phyloP scores from a whole-genome alignment of 2,329 filamentous ascomycete genomes.

The Pseudogymnoascus sp. region DNA sequence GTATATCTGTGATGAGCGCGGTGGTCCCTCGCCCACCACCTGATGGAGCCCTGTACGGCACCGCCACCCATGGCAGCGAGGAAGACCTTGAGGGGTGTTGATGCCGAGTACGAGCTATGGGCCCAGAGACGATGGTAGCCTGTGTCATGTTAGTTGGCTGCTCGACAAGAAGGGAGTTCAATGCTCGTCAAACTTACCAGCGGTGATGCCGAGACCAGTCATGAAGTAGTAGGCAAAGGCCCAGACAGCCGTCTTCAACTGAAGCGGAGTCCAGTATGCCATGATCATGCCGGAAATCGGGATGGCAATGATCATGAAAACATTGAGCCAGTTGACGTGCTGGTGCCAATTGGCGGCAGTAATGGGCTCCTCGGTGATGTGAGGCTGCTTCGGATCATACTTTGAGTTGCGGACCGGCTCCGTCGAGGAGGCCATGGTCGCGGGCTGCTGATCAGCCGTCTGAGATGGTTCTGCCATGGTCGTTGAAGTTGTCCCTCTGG shows the following conservation, averaged over 20 bases:
- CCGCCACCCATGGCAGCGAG: slow-evolving; percentile 74
- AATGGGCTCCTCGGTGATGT: slow-evolving; percentile 76
- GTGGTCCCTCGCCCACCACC: slow-evolving; percentile 85
- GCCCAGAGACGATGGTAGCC: slow-evolving; percentile 81
- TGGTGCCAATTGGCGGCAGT: slow-evolving; percentile 81
- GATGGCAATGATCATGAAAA: slow-evolving; percentile 68
- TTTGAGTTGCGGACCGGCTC: slow-evolving; percentile 30
- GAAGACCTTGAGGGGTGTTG: slow-evolving; percentile 68
- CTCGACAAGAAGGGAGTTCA: not conserved
- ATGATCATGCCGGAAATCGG: slow-evolving; percentile 65
- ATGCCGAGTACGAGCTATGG: slow-evolving; percentile 74
- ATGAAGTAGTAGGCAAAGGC: slow-evolving; percentile 75
- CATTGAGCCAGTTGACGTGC: slow-evolving; percentile 91
- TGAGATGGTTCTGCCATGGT: slow-evolving; percentile 12
- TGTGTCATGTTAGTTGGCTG: slow-evolving; percentile 21
- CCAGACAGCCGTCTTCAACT: slow-evolving; percentile 63
- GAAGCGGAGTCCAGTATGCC: slow-evolving; percentile 70
- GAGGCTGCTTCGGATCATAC: slow-evolving; percentile 59
- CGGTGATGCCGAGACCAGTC: slow-evolving; percentile 72
- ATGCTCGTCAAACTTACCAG: slow-evolving; percentile 43
- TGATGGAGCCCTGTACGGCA: slow-evolving; percentile 75
- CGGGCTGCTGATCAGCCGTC: slow-evolving; percentile 16
- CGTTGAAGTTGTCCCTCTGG: not conserved
- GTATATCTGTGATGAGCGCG: slow-evolving; percentile 86
- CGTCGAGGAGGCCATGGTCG: slow-evolving; percentile 21